Evolutionary conservation across 441 rosid species (phyloP).

Genomic region (Metrosideros polymorpha): DNA sequence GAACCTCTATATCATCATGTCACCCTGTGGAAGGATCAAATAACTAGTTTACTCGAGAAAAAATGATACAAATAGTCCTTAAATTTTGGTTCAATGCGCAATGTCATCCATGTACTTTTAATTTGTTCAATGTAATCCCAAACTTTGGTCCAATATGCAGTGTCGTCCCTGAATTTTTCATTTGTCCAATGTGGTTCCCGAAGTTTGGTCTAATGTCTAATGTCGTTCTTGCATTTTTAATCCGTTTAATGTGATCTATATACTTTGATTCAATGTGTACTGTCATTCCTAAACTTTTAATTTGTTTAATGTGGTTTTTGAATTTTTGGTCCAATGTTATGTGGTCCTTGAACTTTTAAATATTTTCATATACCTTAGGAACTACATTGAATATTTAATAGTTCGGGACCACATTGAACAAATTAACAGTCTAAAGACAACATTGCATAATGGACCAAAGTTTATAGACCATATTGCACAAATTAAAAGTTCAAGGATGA

Average conservation of each 20-base stretch:
- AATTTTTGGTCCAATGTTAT: neutral
- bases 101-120: neutral
- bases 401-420: neutral
- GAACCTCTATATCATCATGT: neutral
- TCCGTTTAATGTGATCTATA: accelerated
- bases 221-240: neutral
- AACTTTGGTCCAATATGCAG: neutral
- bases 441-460: neutral
- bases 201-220: neutral
- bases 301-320: accelerated
- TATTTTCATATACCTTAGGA: too few species aligned
- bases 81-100: neutral
- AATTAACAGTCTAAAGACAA: neutral
- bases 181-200: too few species aligned
- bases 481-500: neutral
- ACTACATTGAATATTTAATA: neutral
- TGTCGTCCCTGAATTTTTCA: neutral
- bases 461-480: accelerated
- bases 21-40: neutral
- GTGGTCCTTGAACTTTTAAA: neutral
- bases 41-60: neutral
- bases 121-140: too few species aligned
- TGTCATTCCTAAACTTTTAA: neutral
- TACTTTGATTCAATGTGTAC: neutral
- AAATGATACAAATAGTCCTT: neutral